Evolutionary conservation across 768 basidiomycete species (phyloP).

Genomic region (Boletus patriciae): DNA sequence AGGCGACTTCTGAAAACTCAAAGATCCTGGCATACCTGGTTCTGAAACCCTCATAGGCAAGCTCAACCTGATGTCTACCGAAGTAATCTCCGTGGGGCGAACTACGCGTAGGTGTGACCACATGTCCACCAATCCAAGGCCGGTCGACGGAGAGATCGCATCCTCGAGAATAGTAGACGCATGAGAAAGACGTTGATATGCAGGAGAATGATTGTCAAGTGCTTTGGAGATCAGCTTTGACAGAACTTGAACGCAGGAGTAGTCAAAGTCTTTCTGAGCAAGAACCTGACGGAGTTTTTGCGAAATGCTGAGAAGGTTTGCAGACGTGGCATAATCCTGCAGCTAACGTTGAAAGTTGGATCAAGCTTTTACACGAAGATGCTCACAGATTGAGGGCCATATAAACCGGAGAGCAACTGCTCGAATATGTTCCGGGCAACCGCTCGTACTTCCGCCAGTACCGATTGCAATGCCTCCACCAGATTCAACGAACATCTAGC

Average conservation of each 20-base stretch:
- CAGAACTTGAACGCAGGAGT: constrained; percentile 63
- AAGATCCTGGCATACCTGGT: constrained; percentile 11
- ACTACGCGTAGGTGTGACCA: constrained; percentile 54
- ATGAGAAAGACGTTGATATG: constrained; percentile 35
- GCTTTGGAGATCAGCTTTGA: constrained; percentile 51
- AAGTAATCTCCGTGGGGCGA: constrained; percentile 16
- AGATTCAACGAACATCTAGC: constrained; percentile 13
- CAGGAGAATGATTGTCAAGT: constrained; percentile 36
- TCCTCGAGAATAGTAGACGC: constrained; percentile 43
- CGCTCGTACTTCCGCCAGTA: constrained; percentile 23
- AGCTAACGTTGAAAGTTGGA: constrained; percentile 9
- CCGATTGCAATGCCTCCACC: constrained; percentile 20
- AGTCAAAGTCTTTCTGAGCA: constrained; percentile 49
- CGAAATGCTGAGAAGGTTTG: constrained; percentile 39
- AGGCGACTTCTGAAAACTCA: background rate
- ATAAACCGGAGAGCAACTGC: constrained; percentile 16
- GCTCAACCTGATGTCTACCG: constrained; percentile 16
- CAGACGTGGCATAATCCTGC: constrained; percentile 36
- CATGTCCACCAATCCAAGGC: constrained; percentile 67
- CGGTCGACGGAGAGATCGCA: constrained; percentile 60
- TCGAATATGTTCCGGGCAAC: constrained; percentile 21
- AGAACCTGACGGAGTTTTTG: constrained; percentile 47
- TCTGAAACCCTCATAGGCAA: background rate
- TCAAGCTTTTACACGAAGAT: background rate
- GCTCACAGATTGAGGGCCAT: constrained; percentile 26